A percentile compares a stretch with the other conserved stretches of the same genome.
These are phyloP conservation scores for Aureobasidium uvarum DNA, from an alignment of 2,329 filamentous ascomycete genomes.

Conservation along the genomic window DNA sequence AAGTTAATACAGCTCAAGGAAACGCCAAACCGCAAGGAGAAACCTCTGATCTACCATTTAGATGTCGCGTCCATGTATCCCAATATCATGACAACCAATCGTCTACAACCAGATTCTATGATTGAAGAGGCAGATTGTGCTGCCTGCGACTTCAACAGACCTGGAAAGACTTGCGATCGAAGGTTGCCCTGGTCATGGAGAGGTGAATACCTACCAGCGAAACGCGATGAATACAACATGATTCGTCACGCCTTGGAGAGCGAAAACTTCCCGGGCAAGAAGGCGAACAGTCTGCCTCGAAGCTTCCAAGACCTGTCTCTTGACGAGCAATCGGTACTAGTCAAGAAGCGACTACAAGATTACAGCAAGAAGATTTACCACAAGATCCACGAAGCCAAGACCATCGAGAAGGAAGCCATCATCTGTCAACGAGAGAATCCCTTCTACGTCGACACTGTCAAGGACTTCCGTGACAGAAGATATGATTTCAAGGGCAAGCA, in stretches of 20 bases:
- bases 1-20: slow-evolving; percentile 70
- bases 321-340: slow-evolving; percentile 77
- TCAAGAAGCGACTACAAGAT: slow-evolving; percentile 83
- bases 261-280: slow-evolving; percentile 82
- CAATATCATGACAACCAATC: slow-evolving; percentile 99
- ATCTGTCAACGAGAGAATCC: slow-evolving; percentile 98
- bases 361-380: slow-evolving; percentile 99
- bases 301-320: slow-evolving; percentile 76
- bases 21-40: slow-evolving; percentile 79
- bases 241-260: slow-evolving; percentile 88
- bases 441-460: slow-evolving; percentile 96
- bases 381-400: slow-evolving; percentile 95
- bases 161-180: slow-evolving; percentile 94
- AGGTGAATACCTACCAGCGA: slow-evolving; percentile 94
- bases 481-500: slow-evolving; percentile 99
- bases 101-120: slow-evolving; percentile 98
- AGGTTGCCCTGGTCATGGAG: slow-evolving; percentile 96
- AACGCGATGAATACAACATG: slow-evolving; percentile 99
- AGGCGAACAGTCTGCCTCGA: slow-evolving; percentile 65
- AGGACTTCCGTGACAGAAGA: slow-evolving; percentile 91
- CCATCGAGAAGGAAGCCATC: slow-evolving; percentile 90
- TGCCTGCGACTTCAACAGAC: slow-evolving; percentile 96
- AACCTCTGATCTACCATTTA: slow-evolving; percentile 92
- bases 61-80: slow-evolving; percentile 99
- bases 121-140: slow-evolving; percentile 94